A percentile compares a stretch with the other conserved stretches of the same genome.
Conservation (phyloP, 1,284 basidiomycete genomes). For the Tilletiaria anomala region DNA sequence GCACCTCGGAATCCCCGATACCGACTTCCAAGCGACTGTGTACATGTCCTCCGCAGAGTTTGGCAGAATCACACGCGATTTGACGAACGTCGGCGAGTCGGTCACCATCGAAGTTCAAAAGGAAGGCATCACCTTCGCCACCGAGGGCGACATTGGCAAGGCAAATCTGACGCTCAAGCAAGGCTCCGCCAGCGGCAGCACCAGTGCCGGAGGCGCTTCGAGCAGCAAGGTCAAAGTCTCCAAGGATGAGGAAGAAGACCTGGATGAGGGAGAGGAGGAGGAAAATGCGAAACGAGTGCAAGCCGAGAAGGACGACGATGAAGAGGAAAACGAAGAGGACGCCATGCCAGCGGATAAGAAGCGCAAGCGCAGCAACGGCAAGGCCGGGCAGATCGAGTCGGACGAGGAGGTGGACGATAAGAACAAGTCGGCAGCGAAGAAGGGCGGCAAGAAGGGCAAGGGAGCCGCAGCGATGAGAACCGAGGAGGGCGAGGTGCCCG, state of each 20-base stretch:
- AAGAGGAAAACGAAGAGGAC: slow-evolving; percentile 33
- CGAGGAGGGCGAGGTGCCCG: slow-evolving; percentile 41
- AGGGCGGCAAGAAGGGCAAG: slow-evolving; percentile 7
- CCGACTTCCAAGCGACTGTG: slow-evolving; percentile 87
- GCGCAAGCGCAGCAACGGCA: slow-evolving; percentile 11
- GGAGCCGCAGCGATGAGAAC: slow-evolving; percentile 12
- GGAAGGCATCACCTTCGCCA: slow-evolving; percentile 85
- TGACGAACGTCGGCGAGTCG: slow-evolving; percentile 79
- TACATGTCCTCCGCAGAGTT: slow-evolving; percentile 79
- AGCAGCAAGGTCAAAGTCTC: slow-evolving; percentile 20
- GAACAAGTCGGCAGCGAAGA: slow-evolving; percentile 13
- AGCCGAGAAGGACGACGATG: no score
- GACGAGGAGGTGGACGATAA: slow-evolving; percentile 5
- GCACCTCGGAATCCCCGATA: slow-evolving; percentile 92
- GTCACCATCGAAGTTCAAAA: slow-evolving; percentile 93
- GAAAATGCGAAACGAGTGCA: no score
- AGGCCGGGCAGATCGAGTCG: no score
- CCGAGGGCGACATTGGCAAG: slow-evolving; percentile 87
- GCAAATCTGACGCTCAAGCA: slow-evolving; percentile 77
- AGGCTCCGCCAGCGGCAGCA: slow-evolving; percentile 41
- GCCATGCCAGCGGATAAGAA: slow-evolving; percentile 26
- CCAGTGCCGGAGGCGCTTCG: no score
- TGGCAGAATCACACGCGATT: slow-evolving; percentile 78
- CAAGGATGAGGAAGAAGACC: slow-evolving; percentile 16
- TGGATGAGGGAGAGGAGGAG: slow-evolving; percentile 18